Evolutionary conservation across 2,329 filamentous ascomycete species (phyloP).

Genomic region (Mycosphaerella sp.): DNA sequence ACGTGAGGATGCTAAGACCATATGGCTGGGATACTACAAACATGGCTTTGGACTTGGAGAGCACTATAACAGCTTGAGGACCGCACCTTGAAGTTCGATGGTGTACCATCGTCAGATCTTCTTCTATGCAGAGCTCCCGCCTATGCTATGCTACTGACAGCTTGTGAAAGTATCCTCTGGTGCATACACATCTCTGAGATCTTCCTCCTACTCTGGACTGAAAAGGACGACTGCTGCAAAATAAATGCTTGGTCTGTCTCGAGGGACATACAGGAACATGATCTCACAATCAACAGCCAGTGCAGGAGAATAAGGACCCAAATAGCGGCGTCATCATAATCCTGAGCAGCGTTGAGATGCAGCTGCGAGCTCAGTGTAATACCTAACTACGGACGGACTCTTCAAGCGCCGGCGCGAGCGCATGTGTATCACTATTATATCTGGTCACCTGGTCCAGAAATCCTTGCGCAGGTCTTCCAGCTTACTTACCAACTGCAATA

Average conservation of each 20-base stretch:
- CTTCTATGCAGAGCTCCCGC: background rate
- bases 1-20: constrained; percentile 41
- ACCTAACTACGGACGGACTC: constrained; percentile 13
- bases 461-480: too few relatives aligned
- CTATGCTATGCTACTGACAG: background rate
- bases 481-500: too few relatives aligned
- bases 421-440: background rate
- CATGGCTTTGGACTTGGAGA: constrained; percentile 92
- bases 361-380: constrained; percentile 15
- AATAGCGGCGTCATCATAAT: constrained; percentile 7
- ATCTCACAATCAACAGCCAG: constrained; percentile 4
- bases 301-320: background rate
- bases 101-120: too few relatives aligned
- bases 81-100: constrained; percentile 10
- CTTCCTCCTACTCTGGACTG: constrained; percentile 4
- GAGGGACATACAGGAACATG: constrained; percentile 2
- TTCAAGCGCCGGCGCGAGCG: constrained; percentile 6
- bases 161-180: background rate
- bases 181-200: background rate
- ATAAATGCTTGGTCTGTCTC: constrained; percentile 6
- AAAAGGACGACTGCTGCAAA: constrained; percentile 7
- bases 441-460: background rate
- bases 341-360: constrained; percentile 20
- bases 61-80: constrained; percentile 85
- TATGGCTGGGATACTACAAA: constrained; percentile 93